Base-by-base conservation (phyloP, 2,329 filamentous ascomycete genomes). In the Colletotrichum endophyticum region DNA sequence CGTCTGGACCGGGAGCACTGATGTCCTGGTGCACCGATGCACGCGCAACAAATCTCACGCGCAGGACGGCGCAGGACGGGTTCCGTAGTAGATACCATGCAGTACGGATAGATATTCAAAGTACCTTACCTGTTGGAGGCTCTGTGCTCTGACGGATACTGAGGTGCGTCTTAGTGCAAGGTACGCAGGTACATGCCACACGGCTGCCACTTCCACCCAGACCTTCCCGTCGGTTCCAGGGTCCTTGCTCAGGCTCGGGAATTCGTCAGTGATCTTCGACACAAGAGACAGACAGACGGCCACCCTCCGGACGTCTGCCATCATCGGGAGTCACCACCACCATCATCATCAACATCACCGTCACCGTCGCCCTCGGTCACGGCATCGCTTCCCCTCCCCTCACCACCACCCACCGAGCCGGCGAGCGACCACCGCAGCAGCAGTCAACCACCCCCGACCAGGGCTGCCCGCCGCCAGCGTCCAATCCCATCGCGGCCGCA, bases 201-300 rank as follows among this genome's bases (percentile, higher is more conserved):
- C 44, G 44, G 15, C 25, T 32, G 27, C 56, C 67, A 70, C 16
- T 53, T 53, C 28, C 34, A 19, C 22, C 36, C 57, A 66, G 49
- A 27, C 56, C 39, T 57, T 28, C 25, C 56, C 56, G 32, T 36
- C 56, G 69, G 62, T 75, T 62, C 25, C 73, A 69, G 63, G 56
- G 57, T 61, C 30, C 44, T 39, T 34, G 25, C 56, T 28, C 19
- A 5, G 28, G 49, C 56, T 36, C 27, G 32, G 57, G 16, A 27
- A 22, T 67, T 75, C 62, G 70, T 62, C 69, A 74, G 44, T 59
- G 34, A 63, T 67, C 73, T 39, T 39, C 72, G 68, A 70, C 72
- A 30, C 66, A 56, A 79, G 78, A 56, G 74, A 77, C 59, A 79
- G 30, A n/a, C 39, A 44, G 19, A 27, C 75, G 57, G 30, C 56